Evolutionary conservation across 345 rosid species (phyloP).

Genomic region (Carallia pectinifolia): DNA sequence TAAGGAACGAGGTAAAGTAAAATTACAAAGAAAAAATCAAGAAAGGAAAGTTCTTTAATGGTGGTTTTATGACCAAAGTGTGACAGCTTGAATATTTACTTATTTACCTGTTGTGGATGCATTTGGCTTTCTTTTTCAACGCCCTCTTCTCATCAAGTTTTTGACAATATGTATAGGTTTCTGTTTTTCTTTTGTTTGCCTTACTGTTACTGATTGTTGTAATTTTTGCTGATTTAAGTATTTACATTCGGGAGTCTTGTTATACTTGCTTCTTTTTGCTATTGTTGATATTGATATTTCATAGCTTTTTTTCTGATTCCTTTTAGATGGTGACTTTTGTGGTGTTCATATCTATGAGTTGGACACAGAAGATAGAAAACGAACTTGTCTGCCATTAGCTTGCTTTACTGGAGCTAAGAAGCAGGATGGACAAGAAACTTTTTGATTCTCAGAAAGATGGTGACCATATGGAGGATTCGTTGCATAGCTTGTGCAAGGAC

Average conservation of each 20-base stretch:
- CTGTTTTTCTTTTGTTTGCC: not conserved
- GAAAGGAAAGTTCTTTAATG: constrained; percentile 1
- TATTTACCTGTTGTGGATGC: constrained; percentile 9
- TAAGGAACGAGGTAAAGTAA: constrained; percentile 2
- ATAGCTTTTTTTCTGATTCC: constrained; percentile 28
- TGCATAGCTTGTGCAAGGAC: constrained; percentile 19
- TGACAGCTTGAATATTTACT: constrained; percentile 1
- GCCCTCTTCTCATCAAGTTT: not conserved
- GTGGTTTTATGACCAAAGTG: not conserved
- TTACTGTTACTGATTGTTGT: not conserved
- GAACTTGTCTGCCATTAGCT: constrained; percentile 18
- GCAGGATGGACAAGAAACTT: constrained; percentile 49
- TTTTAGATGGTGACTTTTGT: constrained; percentile 11
- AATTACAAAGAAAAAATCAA: not conserved
- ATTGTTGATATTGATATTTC: constrained; percentile 21
- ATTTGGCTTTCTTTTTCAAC: not conserved
- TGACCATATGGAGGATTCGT: constrained; percentile 42
- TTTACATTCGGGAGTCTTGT: constrained; percentile 5
- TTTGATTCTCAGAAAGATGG: constrained; percentile 37
- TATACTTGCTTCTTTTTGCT: constrained; percentile 2
- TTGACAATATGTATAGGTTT: not conserved
- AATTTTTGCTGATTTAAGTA: constrained; percentile 7
- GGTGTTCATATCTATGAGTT: not conserved
- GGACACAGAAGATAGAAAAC: constrained; percentile 28
- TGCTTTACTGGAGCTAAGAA: constrained; percentile 10